phyloP scores from a whole-genome alignment of 2,329 filamentous ascomycete genomes.

The Helotiales sp. region DNA sequence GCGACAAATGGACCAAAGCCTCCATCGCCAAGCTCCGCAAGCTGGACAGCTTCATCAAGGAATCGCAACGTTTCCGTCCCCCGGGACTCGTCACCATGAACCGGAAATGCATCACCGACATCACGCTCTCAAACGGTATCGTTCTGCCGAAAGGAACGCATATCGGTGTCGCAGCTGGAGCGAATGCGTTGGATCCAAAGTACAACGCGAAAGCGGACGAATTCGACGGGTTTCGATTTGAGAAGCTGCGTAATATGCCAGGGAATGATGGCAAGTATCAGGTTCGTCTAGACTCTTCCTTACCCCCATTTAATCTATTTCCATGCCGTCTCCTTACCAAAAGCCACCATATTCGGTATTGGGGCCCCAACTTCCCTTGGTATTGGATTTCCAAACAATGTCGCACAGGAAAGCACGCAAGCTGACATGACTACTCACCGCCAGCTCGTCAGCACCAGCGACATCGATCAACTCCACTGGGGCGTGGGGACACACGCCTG shows the following conservation, averaged over 20 bases:
- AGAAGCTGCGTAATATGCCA: slow-evolving; percentile 1
- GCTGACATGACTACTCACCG: no score
- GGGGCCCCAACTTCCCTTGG: no score
- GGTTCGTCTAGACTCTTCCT: no score
- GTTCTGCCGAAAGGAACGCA: not conserved
- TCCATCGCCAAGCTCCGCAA: slow-evolving; percentile 14
- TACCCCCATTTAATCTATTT: no score
- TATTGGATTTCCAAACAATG: no score
- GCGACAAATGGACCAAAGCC: slow-evolving; percentile 13
- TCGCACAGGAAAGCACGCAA: no score
- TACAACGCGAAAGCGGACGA: not conserved
- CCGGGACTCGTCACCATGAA: slow-evolving; percentile 9
- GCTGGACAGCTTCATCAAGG: slow-evolving; percentile 21
- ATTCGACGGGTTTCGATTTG: slow-evolving; percentile 16
- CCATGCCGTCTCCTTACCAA: no score
- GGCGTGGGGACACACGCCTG: slow-evolving; percentile 11
- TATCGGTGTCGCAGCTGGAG: not conserved
- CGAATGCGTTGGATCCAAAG: not conserved
- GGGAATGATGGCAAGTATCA: slow-evolving; percentile 7
- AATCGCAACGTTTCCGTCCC: slow-evolving; percentile 39
- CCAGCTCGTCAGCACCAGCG: not conserved
- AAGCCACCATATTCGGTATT: no score
- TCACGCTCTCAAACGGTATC: slow-evolving; percentile 5
- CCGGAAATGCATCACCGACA: not conserved
- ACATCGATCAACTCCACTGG: slow-evolving; percentile 2